Percentiles rank a stretch among this genome's conserved stretches.
Evolutionary conservation across 2,329 filamentous ascomycete species (phyloP).

Genomic region (Boeremia exigua): DNA sequence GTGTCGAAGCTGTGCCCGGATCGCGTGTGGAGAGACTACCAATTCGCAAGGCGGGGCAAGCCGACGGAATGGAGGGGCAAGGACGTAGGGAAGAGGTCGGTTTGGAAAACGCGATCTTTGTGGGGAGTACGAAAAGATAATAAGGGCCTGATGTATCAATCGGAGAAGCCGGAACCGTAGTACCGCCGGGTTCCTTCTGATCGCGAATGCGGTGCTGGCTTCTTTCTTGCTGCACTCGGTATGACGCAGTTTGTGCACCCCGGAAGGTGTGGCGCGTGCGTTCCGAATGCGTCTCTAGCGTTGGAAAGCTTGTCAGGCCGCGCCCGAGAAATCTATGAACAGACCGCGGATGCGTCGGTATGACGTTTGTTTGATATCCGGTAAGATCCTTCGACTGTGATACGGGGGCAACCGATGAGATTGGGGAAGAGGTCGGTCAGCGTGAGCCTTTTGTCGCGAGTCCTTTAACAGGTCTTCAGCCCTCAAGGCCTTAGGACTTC

Average conservation of each 20-base stretch:
- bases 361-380: conserved; percentile 10
- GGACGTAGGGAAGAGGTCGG: neutral
- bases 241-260: conserved; percentile 17
- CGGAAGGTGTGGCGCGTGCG: conserved; percentile 20
- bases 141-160: conserved; percentile 9
- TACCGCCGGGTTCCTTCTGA: conserved; percentile 5
- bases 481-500: neutral
- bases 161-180: conserved; percentile 4
- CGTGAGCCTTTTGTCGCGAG: neutral
- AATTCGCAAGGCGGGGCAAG: conserved; percentile 36
- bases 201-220: conserved; percentile 10
- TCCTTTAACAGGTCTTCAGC: neutral
- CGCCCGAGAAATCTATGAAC: conserved; percentile 7
- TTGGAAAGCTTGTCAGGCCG: conserved; percentile 13
- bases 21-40: conserved; percentile 38
- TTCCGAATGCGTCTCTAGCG: conserved; percentile 10
- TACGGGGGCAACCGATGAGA: neutral
- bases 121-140: neutral
- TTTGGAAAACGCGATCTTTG: conserved; percentile 3
- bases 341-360: conserved; percentile 16
- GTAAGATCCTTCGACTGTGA: neutral
- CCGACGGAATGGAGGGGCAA: conserved; percentile 22
- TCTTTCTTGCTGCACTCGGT: conserved; percentile 17
- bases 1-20: conserved; percentile 31
- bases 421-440: neutral